phyloP scores from a whole-genome alignment of 768 basidiomycete genomes.

The Suillus lakei region DNA sequence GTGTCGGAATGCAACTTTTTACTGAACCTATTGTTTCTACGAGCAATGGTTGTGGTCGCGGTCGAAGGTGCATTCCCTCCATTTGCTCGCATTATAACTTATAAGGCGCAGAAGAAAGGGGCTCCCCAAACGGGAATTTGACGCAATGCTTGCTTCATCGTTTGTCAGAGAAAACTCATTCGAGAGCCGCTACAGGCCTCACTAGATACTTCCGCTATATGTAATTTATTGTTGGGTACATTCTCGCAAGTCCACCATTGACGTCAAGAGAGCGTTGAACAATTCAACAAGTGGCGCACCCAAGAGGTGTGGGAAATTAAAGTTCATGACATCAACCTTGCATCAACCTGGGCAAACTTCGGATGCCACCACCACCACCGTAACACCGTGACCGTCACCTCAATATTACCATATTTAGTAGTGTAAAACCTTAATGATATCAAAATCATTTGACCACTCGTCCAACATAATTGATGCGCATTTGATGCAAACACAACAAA shows the following conservation, averaged over 20 bases:
- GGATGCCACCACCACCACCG: no score
- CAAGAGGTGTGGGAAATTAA: no score
- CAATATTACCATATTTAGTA: no score
- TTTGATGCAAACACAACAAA: no score
- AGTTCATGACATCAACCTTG: no score
- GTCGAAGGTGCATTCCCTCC: neutral
- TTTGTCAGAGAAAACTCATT: neutral
- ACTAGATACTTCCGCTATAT: neutral
- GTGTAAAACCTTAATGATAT: no score
- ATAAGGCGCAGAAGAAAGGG: conserved; percentile 1
- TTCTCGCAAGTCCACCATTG: neutral
- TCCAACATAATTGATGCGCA: no score
- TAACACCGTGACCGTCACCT: no score
- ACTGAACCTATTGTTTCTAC: neutral
- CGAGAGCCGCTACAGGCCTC: neutral
- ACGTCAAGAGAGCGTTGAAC: neutral
- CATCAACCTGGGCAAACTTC: no score
- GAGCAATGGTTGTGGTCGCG: neutral
- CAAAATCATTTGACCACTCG: no score
- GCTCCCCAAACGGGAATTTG: neutral
- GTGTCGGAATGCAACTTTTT: neutral
- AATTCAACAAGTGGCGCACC: no score
- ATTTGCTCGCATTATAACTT: neutral
- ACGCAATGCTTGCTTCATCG: neutral
- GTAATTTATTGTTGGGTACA: neutral